These are phyloP conservation scores for Cynanchum wilfordii DNA, from an alignment of 257 asterid genomes.

Conservation along the genomic window DNA sequence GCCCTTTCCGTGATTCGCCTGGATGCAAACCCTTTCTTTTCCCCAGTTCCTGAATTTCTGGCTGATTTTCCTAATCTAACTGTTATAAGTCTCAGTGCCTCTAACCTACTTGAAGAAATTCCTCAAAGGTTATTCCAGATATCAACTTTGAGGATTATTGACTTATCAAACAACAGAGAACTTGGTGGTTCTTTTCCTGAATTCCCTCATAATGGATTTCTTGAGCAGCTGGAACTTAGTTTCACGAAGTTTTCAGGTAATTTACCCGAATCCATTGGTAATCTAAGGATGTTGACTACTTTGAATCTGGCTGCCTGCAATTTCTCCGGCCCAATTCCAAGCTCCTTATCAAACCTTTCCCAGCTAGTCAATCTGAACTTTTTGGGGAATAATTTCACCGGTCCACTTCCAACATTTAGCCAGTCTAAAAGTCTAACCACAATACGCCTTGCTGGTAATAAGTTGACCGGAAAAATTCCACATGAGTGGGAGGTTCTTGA, in stretches of 20 bases:
- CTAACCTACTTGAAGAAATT: conserved; percentile 32
- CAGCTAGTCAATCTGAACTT: conserved; percentile 37
- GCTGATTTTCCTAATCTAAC: conserved; percentile 37
- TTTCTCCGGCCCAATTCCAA: conserved; percentile 51
- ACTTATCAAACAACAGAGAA: conserved; percentile 32
- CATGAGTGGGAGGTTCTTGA: conserved; percentile 39
- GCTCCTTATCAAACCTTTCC: conserved; percentile 36
- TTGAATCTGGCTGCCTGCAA: conserved; percentile 32
- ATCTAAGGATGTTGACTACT: conserved; percentile 31
- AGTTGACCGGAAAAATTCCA: conserved; percentile 36
- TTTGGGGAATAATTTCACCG: conserved; percentile 30
- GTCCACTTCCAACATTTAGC: conserved; percentile 46
- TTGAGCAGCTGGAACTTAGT: conserved; percentile 10
- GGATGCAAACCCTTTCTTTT: conserved; percentile 32
- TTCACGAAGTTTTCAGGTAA: conserved; percentile 41
- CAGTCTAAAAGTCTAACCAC: conserved; percentile 28
- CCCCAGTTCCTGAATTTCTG: conserved; percentile 35
- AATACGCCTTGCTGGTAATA: conserved; percentile 22
- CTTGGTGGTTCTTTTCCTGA: conserved; percentile 54
- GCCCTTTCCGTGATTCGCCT: conserved; percentile 41
- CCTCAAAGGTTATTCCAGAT: conserved; percentile 46
- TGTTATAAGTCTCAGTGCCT: conserved; percentile 27
- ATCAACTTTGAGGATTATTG: conserved; percentile 31
- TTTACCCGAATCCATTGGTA: conserved; percentile 46
- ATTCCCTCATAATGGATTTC: conserved; percentile 36